Evolutionary conservation across 164 flowering plant genomes (phyloP).

Genomic region (Berberis vulgaris): DNA sequence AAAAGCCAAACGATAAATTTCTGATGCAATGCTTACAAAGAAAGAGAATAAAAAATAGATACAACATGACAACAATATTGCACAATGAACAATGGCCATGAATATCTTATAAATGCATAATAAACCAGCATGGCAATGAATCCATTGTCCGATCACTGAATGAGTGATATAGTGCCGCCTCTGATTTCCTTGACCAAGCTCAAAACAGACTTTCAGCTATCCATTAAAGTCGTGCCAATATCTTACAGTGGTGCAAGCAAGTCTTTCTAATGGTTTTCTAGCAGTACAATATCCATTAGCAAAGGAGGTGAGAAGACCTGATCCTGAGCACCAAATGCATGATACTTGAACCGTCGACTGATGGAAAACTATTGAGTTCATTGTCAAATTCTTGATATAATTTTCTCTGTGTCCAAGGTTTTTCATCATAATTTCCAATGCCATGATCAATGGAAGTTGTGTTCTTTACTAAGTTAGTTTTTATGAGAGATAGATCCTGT

Average conservation of each 20-base stretch:
- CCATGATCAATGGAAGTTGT: constrained; percentile 19
- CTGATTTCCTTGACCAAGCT: too few species aligned
- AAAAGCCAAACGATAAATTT: too few species aligned
- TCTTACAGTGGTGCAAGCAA: constrained; percentile 24
- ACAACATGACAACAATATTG: too few species aligned
- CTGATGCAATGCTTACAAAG: too few species aligned
- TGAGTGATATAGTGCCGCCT: too few species aligned
- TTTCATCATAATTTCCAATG: constrained; percentile 33
- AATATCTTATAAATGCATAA: too few species aligned
- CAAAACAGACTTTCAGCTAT: too few species aligned
- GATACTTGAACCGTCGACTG: constrained; percentile 36
- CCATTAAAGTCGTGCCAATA: too few species aligned
- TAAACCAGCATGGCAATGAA: too few species aligned
- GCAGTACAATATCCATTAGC: constrained; percentile 67
- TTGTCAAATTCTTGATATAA: constrained; percentile 38
- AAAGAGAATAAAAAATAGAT: too few species aligned
- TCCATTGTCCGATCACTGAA: too few species aligned
- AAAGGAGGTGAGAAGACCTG: constrained; percentile 91
- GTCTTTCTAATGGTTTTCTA: constrained; percentile 78
- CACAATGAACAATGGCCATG: too few species aligned
- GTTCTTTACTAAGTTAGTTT: constrained; percentile 29
- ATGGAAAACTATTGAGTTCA: constrained; percentile 47
- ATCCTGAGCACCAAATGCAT: constrained; percentile 43
- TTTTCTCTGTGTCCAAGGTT: constrained; percentile 34
- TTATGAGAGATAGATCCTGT: constrained; percentile 37